These are phyloP conservation scores for Tothia fuscella DNA, from an alignment of 2,329 filamentous ascomycete genomes.

Conservation along the genomic window DNA sequence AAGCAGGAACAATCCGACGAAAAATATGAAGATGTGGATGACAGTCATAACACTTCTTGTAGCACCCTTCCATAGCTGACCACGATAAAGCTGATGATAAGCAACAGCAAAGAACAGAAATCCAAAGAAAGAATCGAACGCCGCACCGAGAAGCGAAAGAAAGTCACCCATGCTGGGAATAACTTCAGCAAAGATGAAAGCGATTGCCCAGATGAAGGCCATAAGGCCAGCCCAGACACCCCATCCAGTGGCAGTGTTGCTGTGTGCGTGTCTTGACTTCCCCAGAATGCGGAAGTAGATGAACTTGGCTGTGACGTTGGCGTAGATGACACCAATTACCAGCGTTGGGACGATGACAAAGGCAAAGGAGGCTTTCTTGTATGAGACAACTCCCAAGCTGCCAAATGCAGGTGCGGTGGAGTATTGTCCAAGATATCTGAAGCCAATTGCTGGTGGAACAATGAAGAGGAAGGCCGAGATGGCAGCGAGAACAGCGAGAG, in stretches of 20 bases:
- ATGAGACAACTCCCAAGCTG: constrained; percentile 29
- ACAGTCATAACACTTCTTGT: constrained; percentile 30
- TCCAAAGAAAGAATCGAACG: constrained; percentile 39
- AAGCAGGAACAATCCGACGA: constrained; percentile 36
- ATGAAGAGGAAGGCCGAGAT: constrained; percentile 38
- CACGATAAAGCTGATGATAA: constrained; percentile 34
- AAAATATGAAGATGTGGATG: constrained; percentile 34
- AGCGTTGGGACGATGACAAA: constrained; percentile 40
- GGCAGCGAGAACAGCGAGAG: constrained; percentile 33
- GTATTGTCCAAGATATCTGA: constrained; percentile 38
- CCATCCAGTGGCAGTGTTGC: constrained; percentile 37
- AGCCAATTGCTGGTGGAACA: constrained; percentile 37
- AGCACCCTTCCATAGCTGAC: constrained; percentile 26
- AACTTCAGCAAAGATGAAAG: constrained; percentile 37
- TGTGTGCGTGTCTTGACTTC: constrained; percentile 32
- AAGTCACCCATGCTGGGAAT: constrained; percentile 40
- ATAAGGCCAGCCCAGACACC: constrained; percentile 32
- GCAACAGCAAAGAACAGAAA: constrained; percentile 41
- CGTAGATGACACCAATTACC: constrained; percentile 39
- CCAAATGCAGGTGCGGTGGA: constrained; percentile 39
- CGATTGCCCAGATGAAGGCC: constrained; percentile 31
- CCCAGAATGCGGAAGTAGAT: constrained; percentile 34
- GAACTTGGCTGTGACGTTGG: constrained; percentile 38
- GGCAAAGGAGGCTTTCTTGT: constrained; percentile 38
- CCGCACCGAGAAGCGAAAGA: constrained; percentile 35